Conservation (phyloP, 768 basidiomycete genomes). For the Trametes meyenii region DNA sequence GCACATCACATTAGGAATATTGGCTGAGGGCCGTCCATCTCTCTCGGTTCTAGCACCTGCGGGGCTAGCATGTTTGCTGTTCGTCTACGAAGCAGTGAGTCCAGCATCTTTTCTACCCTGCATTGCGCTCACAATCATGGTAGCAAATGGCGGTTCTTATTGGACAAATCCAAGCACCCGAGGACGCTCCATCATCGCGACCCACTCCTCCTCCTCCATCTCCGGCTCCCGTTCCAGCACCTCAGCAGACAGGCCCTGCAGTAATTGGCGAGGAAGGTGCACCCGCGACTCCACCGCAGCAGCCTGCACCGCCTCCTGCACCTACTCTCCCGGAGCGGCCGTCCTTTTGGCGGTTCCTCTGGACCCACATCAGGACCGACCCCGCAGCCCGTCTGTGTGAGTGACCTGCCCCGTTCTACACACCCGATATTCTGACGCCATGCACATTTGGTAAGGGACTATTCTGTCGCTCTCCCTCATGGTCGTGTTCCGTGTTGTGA, state of each 20-base stretch:
- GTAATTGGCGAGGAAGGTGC: constrained; percentile 1
- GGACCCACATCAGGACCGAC: constrained; percentile 64
- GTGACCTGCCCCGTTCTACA: constrained; percentile 27
- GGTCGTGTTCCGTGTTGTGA: constrained; percentile 71
- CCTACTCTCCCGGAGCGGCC: constrained; percentile 22
- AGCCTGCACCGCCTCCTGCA: constrained; percentile 6
- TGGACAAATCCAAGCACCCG: constrained; percentile 82
- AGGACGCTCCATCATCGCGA: constrained; percentile 46
- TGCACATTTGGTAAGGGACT: constrained; percentile 50
- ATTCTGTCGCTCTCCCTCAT: constrained; percentile 69
- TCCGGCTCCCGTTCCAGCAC: not conserved
- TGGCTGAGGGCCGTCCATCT: constrained; percentile 81
- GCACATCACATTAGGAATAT: constrained; percentile 86
- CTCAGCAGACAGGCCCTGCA: constrained; percentile 3
- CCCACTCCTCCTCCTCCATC: constrained; percentile 18
- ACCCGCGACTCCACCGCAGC: constrained; percentile 19
- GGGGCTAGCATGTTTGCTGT: constrained; percentile 77
- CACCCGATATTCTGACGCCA: not conserved
- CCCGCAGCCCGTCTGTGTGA: constrained; percentile 73
- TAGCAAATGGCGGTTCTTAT: constrained; percentile 86
- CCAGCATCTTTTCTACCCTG: not conserved
- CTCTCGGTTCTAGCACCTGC: constrained; percentile 83
- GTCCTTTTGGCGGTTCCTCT: constrained; percentile 52
- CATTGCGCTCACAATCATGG: not conserved
- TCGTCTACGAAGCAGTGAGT: constrained; percentile 82